A percentile compares a stretch with the other conserved stretches of the same genome.
Evolutionary conservation across 352 stramenopile species (phyloP).

Genomic region (Phytophthora ohioensis): DNA sequence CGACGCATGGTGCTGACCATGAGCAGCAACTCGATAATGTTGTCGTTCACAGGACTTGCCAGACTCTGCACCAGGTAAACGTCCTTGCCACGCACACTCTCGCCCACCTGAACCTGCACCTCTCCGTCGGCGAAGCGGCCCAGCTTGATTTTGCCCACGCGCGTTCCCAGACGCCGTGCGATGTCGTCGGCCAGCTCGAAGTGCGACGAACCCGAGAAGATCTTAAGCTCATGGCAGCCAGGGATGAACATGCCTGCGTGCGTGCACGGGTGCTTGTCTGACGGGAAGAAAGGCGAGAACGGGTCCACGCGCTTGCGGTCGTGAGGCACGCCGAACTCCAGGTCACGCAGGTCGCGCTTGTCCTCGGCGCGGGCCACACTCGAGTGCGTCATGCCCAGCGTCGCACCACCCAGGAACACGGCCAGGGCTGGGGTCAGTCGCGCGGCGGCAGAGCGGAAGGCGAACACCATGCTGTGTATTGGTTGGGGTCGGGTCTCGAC

Average conservation of each 20-base stretch:
- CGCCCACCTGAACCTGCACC: slow-evolving; percentile 93
- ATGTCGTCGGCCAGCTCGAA: slow-evolving; percentile 92
- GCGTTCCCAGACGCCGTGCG: slow-evolving; percentile 84
- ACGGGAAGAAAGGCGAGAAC: slow-evolving; percentile 91
- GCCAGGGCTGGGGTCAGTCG: slow-evolving; percentile 55
- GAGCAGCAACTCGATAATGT: slow-evolving; percentile 95
- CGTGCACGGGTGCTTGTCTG: slow-evolving; percentile 92
- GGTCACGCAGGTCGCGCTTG: slow-evolving; percentile 83
- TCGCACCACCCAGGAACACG: slow-evolving; percentile 65
- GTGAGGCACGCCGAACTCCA: slow-evolving; percentile 87
- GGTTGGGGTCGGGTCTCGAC: neutral
- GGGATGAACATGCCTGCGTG: slow-evolving; percentile 93
- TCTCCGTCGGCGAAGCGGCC: slow-evolving; percentile 94
- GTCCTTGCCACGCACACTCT: slow-evolving; percentile 94
- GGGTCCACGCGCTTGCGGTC: slow-evolving; percentile 91
- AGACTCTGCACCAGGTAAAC: slow-evolving; percentile 96
- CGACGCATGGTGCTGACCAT: slow-evolving; percentile 95
- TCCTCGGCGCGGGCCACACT: slow-evolving; percentile 54
- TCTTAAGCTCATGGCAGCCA: slow-evolving; percentile 93
- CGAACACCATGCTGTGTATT: slow-evolving; percentile 63
- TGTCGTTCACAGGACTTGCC: slow-evolving; percentile 93
- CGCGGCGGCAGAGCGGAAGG: slow-evolving; percentile 53
- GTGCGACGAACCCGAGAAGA: slow-evolving; percentile 93
- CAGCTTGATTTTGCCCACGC: slow-evolving; percentile 90
- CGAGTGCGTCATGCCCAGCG: slow-evolving; percentile 53